Evolutionary conservation across 2,329 filamentous ascomycete genomes (phyloP), one percentile per base, ranked within the genome.

Genomic region (Alternaria sp.): DNA sequence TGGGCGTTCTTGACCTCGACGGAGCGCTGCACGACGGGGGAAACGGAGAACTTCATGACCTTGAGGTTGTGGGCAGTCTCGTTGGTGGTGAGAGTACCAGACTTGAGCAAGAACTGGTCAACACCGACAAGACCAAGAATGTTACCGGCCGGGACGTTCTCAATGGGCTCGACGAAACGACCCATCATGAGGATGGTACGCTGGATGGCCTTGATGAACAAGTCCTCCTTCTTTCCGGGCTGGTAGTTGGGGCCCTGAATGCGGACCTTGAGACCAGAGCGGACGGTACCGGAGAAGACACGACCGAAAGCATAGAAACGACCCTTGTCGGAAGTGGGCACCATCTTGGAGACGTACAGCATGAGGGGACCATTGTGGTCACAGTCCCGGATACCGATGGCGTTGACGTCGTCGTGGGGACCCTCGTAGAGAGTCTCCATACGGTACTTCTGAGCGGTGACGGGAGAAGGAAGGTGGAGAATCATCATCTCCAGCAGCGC

Each of bases 31-130:
- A 99, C 95, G 84, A 99, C 95, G 76, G 95, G 95, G 62, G 95
- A 98, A 81, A 99, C 95, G 79, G 95, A 99, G 91, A 99, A 99
- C 88, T 97, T 98, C 95, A 99, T 99, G 85, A 99, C 95, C 90
- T 98, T 98, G 78, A 99, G 85, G 90, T 99, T 99, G 90, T 99
- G 95, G 80, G 95, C 94, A 70, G 92, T 96, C 73, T 99, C 95
- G 80, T 87, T 89, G 80, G 94, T 98, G 83, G 93, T 97, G 76
- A 99, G 91, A 78, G 95, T 99, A 90, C 95, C 95, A 81, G 95
- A 98, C 90, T 99, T 99, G 86, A 99, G 93, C 87, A 99, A 87
- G 92, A 98, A 99, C 89, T 99, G 95, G 82, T 99, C 95, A 75
- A 99, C 92, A 90, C 95, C 95, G 79, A 99, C 95, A 77, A 99